Conservation (phyloP, 2,329 filamentous ascomycete species). For the Trichoderma gracile region DNA sequence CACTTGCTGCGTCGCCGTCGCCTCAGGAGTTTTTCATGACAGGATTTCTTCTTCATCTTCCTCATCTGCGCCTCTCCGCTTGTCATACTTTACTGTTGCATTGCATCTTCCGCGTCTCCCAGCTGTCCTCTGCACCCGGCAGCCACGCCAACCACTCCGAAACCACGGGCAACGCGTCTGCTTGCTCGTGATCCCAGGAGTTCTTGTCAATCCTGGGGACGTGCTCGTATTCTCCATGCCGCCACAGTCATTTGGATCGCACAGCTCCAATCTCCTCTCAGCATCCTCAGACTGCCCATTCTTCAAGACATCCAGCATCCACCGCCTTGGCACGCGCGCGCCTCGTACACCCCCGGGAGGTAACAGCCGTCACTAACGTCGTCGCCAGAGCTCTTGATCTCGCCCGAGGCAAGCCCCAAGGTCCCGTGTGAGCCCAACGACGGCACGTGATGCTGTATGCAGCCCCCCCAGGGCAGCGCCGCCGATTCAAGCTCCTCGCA, state of each 20-base stretch:
- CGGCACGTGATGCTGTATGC: constrained; percentile 12
- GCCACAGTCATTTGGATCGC: constrained; percentile 21
- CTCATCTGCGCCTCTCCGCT: constrained; percentile 34
- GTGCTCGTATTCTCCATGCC: constrained; percentile 27
- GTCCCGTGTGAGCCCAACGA: not conserved
- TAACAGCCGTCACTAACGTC: constrained; percentile 1
- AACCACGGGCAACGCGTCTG: constrained; percentile 26
- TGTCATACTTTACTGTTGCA: constrained; percentile 28
- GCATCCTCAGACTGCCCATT: constrained; percentile 33
- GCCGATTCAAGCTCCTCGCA: constrained; percentile 40
- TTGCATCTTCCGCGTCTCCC: constrained; percentile 26
- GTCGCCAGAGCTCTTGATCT: not conserved
- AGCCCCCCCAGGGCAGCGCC: constrained; percentile 25
- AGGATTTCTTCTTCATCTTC: constrained; percentile 28
- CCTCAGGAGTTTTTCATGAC: constrained; percentile 22
- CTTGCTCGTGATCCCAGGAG: constrained; percentile 25
- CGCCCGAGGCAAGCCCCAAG: not conserved
- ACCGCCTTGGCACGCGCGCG: constrained; percentile 35
- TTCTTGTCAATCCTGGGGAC: constrained; percentile 31
- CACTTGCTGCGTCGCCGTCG: constrained; percentile 18
- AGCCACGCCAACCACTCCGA: constrained; percentile 32
- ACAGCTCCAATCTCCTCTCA: constrained; percentile 28
- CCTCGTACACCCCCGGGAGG: constrained; percentile 13
- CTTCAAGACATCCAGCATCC: constrained; percentile 38
- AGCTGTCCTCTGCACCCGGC: constrained; percentile 33